These are phyloP conservation scores for Prillingera fragicola DNA, from an alignment of 1,284 basidiomycete genomes.

Conservation along the genomic window DNA sequence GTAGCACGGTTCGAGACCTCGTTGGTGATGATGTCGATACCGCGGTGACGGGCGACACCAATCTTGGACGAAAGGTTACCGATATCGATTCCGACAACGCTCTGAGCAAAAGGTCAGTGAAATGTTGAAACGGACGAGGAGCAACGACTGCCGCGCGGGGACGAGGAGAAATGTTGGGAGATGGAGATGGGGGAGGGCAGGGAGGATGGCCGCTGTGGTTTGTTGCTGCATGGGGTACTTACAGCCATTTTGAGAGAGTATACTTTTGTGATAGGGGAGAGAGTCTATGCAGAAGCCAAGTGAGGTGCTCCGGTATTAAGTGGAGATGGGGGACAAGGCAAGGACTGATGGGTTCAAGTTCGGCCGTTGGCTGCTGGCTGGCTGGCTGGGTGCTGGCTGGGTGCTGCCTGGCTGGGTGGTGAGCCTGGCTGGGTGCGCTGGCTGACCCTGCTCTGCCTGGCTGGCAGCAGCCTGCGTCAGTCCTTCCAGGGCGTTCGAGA, in stretches of 20 bases:
- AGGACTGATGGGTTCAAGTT: background rate
- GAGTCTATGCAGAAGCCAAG: background rate
- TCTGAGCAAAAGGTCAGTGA: conserved; percentile 25
- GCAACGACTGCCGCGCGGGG: background rate
- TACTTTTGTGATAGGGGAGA: conserved; percentile 2
- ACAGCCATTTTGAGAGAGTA: conserved; percentile 31
- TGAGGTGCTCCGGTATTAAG: background rate
- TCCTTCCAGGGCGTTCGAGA: no score
- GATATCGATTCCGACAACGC: conserved; percentile 85
- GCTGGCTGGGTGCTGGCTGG: background rate
- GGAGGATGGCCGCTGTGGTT: background rate
- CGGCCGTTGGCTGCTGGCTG: background rate
- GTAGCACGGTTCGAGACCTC: conserved; percentile 92
- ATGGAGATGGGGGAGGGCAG: background rate
- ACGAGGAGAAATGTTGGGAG: no score
- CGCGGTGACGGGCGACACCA: conserved; percentile 84
- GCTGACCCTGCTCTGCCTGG: no score
- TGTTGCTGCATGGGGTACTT: conserved; percentile 20
- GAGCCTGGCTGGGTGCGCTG: no score
- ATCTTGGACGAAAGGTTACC: conserved; percentile 87
- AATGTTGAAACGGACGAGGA: background rate
- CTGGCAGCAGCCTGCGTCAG: background rate
- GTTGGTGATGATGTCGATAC: conserved; percentile 92
- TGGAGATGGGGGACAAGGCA: background rate
- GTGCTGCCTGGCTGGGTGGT: background rate